Evolutionary conservation across 768 basidiomycete genomes (phyloP).

Genomic region (Dictyophora rubrovolvata): DNA sequence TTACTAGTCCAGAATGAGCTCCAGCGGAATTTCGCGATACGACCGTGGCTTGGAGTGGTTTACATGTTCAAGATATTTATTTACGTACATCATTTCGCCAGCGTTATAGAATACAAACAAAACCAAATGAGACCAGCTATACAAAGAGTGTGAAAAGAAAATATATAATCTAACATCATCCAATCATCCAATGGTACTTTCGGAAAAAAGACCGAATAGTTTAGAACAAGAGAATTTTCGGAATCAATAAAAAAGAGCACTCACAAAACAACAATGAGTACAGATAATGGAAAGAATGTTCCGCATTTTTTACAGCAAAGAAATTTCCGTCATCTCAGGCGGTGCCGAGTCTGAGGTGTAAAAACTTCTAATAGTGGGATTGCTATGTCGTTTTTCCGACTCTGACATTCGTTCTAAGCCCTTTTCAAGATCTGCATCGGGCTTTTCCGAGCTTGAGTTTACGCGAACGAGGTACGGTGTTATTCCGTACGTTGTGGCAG

Average conservation of each 20-base stretch:
- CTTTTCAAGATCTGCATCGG: neutral
- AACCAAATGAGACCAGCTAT: neutral
- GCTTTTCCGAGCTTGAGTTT: neutral
- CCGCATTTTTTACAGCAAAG: neutral
- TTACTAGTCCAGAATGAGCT: too few relatives aligned
- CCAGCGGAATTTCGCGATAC: too few relatives aligned
- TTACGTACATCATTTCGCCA: neutral
- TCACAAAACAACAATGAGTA: neutral
- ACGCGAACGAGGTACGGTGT: constrained; percentile 18
- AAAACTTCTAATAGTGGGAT: neutral
- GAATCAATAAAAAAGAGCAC: neutral
- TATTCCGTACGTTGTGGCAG: constrained; percentile 18
- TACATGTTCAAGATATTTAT: too few relatives aligned
- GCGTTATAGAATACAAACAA: neutral
- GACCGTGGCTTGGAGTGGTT: too few relatives aligned
- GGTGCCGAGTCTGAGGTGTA: neutral
- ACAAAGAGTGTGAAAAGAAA: neutral
- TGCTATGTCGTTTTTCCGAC: neutral
- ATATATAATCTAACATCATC: neutral
- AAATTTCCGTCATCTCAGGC: neutral
- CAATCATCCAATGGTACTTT: neutral
- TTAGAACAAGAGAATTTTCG: neutral
- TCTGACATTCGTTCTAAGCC: too few relatives aligned
- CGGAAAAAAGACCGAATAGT: neutral
- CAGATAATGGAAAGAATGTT: neutral